Percentiles rank a stretch among this genome's conserved stretches.
Conservation (phyloP, 495 filamentous ascomycete species). For the Aspergillus incahuasiensis region DNA sequence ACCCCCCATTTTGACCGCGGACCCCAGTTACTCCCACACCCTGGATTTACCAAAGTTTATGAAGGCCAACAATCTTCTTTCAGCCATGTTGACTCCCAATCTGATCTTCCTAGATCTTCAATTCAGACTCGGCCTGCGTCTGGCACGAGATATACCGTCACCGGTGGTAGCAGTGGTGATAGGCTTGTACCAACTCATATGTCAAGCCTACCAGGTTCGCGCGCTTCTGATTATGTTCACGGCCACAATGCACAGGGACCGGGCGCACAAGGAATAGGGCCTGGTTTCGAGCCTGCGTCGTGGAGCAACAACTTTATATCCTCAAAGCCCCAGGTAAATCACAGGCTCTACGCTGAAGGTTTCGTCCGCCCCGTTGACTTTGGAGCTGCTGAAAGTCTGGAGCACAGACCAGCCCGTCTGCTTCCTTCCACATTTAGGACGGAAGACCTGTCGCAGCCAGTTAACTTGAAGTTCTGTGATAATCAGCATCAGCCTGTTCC, state of each 20-base stretch:
- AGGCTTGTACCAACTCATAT: constrained; percentile 8
- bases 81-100: constrained; percentile 8
- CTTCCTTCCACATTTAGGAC: constrained; percentile 9
- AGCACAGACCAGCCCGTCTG: constrained; percentile 19
- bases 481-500: constrained; percentile 13
- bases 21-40: constrained; percentile 17
- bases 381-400: constrained; percentile 23
- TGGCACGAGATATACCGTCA: constrained; percentile 15
- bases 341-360: constrained; percentile 33
- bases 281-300: constrained; percentile 9
- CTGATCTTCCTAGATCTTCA: constrained; percentile 8
- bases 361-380: constrained; percentile 37
- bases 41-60: constrained; percentile 14
- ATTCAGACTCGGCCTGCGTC: constrained; percentile 3
- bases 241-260: constrained; percentile 15
- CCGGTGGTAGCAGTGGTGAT: constrained; percentile 14
- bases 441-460: constrained; percentile 19
- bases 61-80: constrained; percentile 11
- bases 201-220: constrained; percentile 12
- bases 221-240: constrained; percentile 19
- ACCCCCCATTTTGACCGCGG: constrained; percentile 13
- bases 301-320: constrained; percentile 14
- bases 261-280: constrained; percentile 12
- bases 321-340: constrained; percentile 16
- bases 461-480: constrained; percentile 12